Base-by-base conservation (phyloP, 768 basidiomycete species). In the Agrocybe chaxingu region DNA sequence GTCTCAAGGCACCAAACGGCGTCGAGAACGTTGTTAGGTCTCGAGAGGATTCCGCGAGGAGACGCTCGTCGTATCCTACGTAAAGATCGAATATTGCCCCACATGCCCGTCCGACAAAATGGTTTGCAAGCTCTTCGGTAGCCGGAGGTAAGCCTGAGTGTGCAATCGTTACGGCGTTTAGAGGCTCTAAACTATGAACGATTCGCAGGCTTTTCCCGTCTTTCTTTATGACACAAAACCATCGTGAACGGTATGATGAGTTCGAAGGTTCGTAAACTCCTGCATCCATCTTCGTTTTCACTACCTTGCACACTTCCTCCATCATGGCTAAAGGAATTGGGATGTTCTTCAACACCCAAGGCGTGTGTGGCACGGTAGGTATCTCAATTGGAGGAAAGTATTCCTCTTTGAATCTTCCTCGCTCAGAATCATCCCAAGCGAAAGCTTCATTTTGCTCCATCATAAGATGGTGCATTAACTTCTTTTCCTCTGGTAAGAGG, bases 11-110 rank as follows among this genome's bases (percentile, higher is more conserved):
- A 13, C 68, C 48, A 50, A 67, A 59, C 0, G 70, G 72, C 0
- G 66, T 70, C 47, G 70, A 64, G 55, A 77, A 78, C 0, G 70
- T 72, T 0, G 74, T 78, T 4, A 70, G 50, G 36, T 77, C 70
- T 7, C 65, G 38, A 0, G 66, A 75, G 2, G 53, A 51, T 6
- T 57, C 57, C 4, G 62, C 57, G 0, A 74, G 47, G 0, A 52
- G 37, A 0, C 65, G 49, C 18, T 75, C 61, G 43, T 76, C 68
- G 52, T 67, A 74, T 31, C 70, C 70, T 0, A 69, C 64, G 47
- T 61, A 71, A 2, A 73, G 50, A 39, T 72, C 70, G 10, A 71
- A 49, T 34, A 66, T 66, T 3, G 52, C 65, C 3, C 55, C 53
- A 49, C 66, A 66, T 5, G 60, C 33, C 0, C 62, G 59, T 19